Conservation (phyloP, 2,329 filamentous ascomycete genomes). For the Xylariaceae sp. region DNA sequence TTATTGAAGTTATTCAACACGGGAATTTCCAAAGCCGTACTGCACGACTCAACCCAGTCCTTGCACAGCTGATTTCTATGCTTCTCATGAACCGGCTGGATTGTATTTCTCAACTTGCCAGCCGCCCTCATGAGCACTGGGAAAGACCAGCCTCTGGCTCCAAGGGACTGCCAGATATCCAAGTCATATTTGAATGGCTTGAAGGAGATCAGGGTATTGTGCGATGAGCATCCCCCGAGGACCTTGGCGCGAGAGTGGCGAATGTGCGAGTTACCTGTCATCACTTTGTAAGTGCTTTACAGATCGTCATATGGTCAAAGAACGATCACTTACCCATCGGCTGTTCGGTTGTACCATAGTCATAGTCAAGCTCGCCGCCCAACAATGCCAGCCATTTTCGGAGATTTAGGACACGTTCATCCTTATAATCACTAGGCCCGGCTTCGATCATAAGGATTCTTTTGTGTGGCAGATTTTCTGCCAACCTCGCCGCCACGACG, state of each 20-base stretch:
- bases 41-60: slow-evolving; percentile 82
- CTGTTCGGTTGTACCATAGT: slow-evolving; percentile 85
- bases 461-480: slow-evolving; percentile 78
- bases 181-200: slow-evolving; percentile 85
- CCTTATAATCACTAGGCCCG: slow-evolving; percentile 82
- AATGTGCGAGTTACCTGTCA: slow-evolving; percentile 77
- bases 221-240: slow-evolving; percentile 84
- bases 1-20: slow-evolving; percentile 82
- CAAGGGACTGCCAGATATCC: slow-evolving; percentile 74
- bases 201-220: slow-evolving; percentile 93
- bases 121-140: slow-evolving; percentile 75
- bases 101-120: slow-evolving; percentile 81
- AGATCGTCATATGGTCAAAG: not conserved
- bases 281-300: slow-evolving; percentile 23
- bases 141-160: slow-evolving; percentile 82
- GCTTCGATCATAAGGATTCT: slow-evolving; percentile 80
- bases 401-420: slow-evolving; percentile 78
- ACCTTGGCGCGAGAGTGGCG: slow-evolving; percentile 90
- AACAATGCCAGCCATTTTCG: slow-evolving; percentile 83
- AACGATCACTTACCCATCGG: slow-evolving; percentile 55
- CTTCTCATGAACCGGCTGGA: slow-evolving; percentile 78
- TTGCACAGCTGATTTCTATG: slow-evolving; percentile 88
- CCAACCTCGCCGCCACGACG: slow-evolving; percentile 73
- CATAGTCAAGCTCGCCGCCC: slow-evolving; percentile 84
- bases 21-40: slow-evolving; percentile 72